phyloP scores from a whole-genome alignment of 129 eudicot genomes.

The Lactuca saligna region DNA sequence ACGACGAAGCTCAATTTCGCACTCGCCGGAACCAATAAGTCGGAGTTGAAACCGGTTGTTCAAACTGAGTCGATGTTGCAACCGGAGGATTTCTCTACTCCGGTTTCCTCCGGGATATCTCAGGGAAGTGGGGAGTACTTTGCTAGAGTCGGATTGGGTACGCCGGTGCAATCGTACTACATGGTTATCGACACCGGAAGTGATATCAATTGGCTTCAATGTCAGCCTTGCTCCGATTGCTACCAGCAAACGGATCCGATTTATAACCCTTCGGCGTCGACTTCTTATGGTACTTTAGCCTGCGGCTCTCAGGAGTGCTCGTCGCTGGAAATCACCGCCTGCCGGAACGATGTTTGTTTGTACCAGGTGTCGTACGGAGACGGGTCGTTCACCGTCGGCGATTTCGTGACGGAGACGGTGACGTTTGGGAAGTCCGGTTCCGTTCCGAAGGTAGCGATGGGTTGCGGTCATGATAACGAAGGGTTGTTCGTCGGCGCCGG shows the following conservation, averaged over 20 bases:
- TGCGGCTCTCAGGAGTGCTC: constrained; percentile 48
- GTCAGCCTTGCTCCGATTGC: constrained; percentile 68
- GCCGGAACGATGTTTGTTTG: constrained; percentile 43
- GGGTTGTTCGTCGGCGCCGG: constrained; percentile 70
- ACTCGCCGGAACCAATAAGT: constrained; percentile 14
- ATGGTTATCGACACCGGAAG: constrained; percentile 80
- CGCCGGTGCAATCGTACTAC: constrained; percentile 43
- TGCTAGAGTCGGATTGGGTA: constrained; percentile 71
- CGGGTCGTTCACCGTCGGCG: constrained; percentile 77
- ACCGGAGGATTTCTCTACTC: constrained; percentile 43
- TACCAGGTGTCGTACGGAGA: constrained; percentile 89
- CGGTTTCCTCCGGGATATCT: constrained; percentile 50
- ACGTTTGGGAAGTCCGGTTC: constrained; percentile 51
- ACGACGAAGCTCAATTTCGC: constrained; percentile 18
- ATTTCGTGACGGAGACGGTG: constrained; percentile 66
- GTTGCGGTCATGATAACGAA: constrained; percentile 79
- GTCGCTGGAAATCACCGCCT: constrained; percentile 42
- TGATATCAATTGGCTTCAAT: constrained; percentile 82
- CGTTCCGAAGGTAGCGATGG: constrained; percentile 55
- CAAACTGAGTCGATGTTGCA: neutral
- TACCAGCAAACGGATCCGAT: constrained; percentile 73
- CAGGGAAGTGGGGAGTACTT: constrained; percentile 89
- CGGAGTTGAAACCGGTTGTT: constrained; percentile 31
- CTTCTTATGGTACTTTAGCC: constrained; percentile 34
- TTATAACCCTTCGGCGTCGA: constrained; percentile 44